Evolutionary conservation across 768 basidiomycete genomes (phyloP), one percentile per base, ranked within the genome.

Genomic region (Kwoniella mangroviensis): DNA sequence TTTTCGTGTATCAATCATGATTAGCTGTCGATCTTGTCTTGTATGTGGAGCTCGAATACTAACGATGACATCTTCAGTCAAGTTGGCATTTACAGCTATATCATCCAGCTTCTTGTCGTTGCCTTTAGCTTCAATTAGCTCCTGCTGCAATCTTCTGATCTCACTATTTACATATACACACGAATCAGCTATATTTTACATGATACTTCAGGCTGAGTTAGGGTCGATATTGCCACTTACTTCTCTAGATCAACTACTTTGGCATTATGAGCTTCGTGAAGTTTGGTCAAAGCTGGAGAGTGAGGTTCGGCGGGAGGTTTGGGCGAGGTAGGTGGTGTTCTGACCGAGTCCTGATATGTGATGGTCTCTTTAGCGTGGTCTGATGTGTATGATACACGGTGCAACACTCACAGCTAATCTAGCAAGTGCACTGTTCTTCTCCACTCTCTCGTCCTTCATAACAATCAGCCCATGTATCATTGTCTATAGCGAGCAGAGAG

Each of bases 191-290:
- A 21, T 34, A 26, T 26, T 26, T 26, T 26, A 26, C 26, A 26
- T 2, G 4, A 26, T 2, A 26, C 4, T 26, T 26, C 26, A 26
- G 26, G 26, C 26, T 26, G 26, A 26, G 26, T 26, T 26, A 26
- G 26, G 26, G 26, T 2, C 2, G 26, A 26, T 26, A 26, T 26
- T 26, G 26, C 40, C 42, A 71, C 75, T 67, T 43, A 77, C 76
- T 63, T 72, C 41, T 77, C 73, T 0, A 77, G 67, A 24, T 77
- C 76, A 10, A 67, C 67, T n/a, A 77, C 76, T 59, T 77, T 77
- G 40, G 75, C 75, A 63, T 77, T 77, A 58, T 77, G 73, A 22
- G 74, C 73, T 65, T 77, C 74, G 58, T 77, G 76, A 26, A 73
- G 51, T 53, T 74, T 76, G 21, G 70, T 71, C 67, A 72, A 41